Base-by-base conservation (phyloP, 2,329 filamentous ascomycete species). In the Pseudomassariella vexata region DNA sequence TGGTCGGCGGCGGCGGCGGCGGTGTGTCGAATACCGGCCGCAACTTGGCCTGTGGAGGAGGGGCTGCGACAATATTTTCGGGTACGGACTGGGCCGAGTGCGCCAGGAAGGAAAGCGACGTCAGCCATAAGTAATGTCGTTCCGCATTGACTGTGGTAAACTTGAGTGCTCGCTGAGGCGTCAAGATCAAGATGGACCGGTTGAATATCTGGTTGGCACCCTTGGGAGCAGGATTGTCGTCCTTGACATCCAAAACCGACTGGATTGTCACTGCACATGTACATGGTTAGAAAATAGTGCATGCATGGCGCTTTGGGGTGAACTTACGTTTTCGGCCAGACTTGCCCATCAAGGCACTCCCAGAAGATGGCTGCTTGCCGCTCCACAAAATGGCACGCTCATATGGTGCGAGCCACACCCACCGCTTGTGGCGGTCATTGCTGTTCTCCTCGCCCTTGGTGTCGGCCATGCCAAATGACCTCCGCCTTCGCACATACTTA, bases 321-420 rank as follows among this genome's bases (percentile, higher is more conserved):
- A 36, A 78, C 88, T 79, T 72, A 95, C 90, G 64, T 63, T 96
- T 98, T 47, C 92, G 81, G 34, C 92, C 92, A 53, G 83, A 84
- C 67, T 96, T 98, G 45, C 92, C 92, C 69, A 96, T 73, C 57
- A 98, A 62, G 19, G 89, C 90, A 48, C 78, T 83, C 19, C 89
- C 88, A 46, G 81, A 87, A 8, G 81, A 86, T 11, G 92, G 92
- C 60, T 98, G 92, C 68, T 94, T 95, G 69, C 84, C 94, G 59
- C 90, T 95, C 92, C 92, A 98, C 58, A 98, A 85, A 38, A 98
- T 90, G 9, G 90, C 83, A 41, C 89, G 75, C 60, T 98, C 92
- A 52, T 98, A 96, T 3, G 92, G 92, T 12, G 90, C 92, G 41
- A 98, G 74, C 92, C 92, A 98, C 2, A 98, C 92, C 92, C 92